Base-by-base conservation (phyloP, 257 asterid species). In the Scutellaria baicalensis region DNA sequence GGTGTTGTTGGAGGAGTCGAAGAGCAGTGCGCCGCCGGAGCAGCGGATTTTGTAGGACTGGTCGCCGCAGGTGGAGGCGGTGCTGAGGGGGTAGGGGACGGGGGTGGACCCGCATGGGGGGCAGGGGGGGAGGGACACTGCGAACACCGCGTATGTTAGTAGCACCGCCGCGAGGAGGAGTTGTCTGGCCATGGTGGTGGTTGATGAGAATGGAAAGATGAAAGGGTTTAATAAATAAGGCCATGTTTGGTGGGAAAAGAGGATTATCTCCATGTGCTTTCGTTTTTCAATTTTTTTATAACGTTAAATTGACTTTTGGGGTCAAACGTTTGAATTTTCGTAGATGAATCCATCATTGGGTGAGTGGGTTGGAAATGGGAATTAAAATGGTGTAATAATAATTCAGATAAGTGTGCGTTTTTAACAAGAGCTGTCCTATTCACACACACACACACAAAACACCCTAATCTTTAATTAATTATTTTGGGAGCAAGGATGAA, bases 1-100 rank as follows among this genome's bases (percentile, higher is more conserved):
- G 68, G 98, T 75, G 82, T 88, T 86, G 84, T 93, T 93, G 74
- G 70, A 8, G 58, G 96, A 81, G 51, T 79, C 84, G 79, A 93
- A 84, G 13, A 71, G 64, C n/a, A 87, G 89, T 0, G 70, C 50
- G 60, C 75, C 77, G 27, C 47, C 57, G 81, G 62, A 36, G 89
- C 98, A 93, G 9, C 85, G 85, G 66, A 93, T 72, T 42, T 72
- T 73, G 86, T 90, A 93, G 12, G 77, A 59, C 6, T 79, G 92
- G 64, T 93, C 97, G 55, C 97, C 97, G 86, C 97, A 93, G 68
- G 31, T 63, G 11, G 94, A 68, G 75, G 75, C 77, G 70, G 96
- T 90, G 89, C 90, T 83, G 11, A 92, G 90, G 3, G 98, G 98
- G 80, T 90, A 92, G 4, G 98, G 97, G 14, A 92, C 91, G 8